Conservation (phyloP, 2,329 filamentous ascomycete species). For the Colletotrichum tropicale region DNA sequence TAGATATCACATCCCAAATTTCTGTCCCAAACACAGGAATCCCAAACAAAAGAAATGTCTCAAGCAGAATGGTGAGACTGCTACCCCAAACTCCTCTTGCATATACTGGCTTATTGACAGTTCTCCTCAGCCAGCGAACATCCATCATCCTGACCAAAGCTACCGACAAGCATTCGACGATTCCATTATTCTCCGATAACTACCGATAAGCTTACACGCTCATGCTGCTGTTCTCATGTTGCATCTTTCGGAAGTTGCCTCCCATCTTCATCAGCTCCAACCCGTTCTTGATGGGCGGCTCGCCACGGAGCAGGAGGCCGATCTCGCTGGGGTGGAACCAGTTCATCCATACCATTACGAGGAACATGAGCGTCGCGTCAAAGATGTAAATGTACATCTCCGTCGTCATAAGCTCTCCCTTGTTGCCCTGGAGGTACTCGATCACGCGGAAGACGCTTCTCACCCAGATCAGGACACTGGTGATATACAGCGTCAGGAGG, state of each 20-base stretch:
- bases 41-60: background rate
- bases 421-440: constrained; percentile 49
- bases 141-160: background rate
- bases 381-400: constrained; percentile 49
- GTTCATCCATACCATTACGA: constrained; percentile 37
- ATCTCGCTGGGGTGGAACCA: constrained; percentile 21
- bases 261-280: constrained; percentile 5
- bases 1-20: background rate
- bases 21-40: background rate
- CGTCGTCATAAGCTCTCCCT: constrained; percentile 42
- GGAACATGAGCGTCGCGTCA: constrained; percentile 43
- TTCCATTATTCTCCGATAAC: background rate
- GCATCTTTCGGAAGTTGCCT: background rate
- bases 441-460: constrained; percentile 50
- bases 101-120: background rate
- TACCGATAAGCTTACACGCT: background rate
- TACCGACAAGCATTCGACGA: background rate
- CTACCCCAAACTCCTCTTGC: background rate
- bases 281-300: constrained; percentile 10
- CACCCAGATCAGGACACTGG: constrained; percentile 45
- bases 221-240: background rate
- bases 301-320: constrained; percentile 10
- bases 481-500: constrained; percentile 33
- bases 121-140: background rate
- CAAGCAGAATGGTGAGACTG: background rate